These are phyloP conservation scores for Penicillium hesseltinei DNA, from an alignment of 2,329 filamentous ascomycete species.

Conservation along the genomic window DNA sequence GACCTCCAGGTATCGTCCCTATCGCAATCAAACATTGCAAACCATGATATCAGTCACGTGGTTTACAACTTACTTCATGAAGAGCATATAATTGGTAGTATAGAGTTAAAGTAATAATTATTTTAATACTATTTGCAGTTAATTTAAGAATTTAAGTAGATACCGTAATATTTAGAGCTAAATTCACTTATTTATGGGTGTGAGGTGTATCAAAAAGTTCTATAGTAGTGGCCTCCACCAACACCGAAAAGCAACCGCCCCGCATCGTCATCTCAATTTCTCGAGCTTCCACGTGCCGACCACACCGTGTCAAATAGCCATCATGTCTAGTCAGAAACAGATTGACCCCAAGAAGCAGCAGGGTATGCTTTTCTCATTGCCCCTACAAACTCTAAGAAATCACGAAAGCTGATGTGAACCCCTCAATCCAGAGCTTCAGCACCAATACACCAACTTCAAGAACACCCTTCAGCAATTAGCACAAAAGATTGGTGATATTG, in stretches of 20 bases:
- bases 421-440: constrained; percentile 45
- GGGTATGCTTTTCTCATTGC: constrained; percentile 32
- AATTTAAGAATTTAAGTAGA: background rate
- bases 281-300: constrained; percentile 22
- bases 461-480: constrained; percentile 84
- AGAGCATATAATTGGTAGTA: background rate
- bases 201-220: background rate
- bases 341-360: constrained; percentile 48
- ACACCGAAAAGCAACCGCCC: constrained; percentile 25
- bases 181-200: background rate
- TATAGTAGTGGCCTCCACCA: constrained; percentile 10
- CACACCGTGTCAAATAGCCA: constrained; percentile 13
- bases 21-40: constrained; percentile 32
- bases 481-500: constrained; percentile 94
- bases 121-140: background rate
- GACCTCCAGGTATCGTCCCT: background rate
- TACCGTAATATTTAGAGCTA: background rate
- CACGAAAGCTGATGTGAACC: constrained; percentile 8
- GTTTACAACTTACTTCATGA: background rate
- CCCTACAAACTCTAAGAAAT: background rate
- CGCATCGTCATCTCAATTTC: constrained; percentile 34
- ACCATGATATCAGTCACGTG: constrained; percentile 29
- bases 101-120: background rate
- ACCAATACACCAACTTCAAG: constrained; percentile 57
- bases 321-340: constrained; percentile 43